Base-by-base conservation (phyloP, 2,329 filamentous ascomycete species). In the Cercospora citrullina region DNA sequence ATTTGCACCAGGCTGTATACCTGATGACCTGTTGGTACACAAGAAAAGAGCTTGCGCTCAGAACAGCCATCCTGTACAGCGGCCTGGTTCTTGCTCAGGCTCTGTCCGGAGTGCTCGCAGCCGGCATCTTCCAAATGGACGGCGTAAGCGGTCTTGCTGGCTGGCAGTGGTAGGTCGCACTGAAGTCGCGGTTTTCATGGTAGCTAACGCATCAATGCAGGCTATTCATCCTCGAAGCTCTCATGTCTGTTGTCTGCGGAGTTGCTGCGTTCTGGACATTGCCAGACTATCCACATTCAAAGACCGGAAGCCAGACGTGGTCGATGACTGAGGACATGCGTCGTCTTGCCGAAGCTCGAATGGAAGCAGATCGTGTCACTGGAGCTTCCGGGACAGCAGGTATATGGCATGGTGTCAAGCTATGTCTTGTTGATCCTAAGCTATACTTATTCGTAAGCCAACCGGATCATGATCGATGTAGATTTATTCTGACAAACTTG, bases 1-100 rank as follows among this genome's bases (percentile, higher is more conserved):
- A 61, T 16, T 5, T n/a, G 21, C 5, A 28, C 2, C 7, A 61
- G 39, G 59, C 36, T 45, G 77, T 81, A 28, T 83, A 80, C 69
- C 77, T 80, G 21, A 76, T 83, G 14, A 77, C 75, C 14, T 78
- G 76, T 5, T 83, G 80, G 78, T 84, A 83, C 70, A 80, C 75
- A 2, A 77, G 77, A 53, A 57, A 64, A 12, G 78, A 82, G 68
- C 75, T 81, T 16, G 78, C 76, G 2, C 77, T 77, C 53, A 75
- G 80, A 6, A 74, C 79, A 3, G 77, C 78, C 1, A 74, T 74
- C 12, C 73, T 81, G 4, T 81, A 78, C 68, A 33, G 45, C 3
- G 65, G 42, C 16, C 74, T 77, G 36, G 73, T 75, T 64, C 65
- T 81, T 4, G 76, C 76, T 10, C 77, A 75, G 51, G 69, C 71